Evolutionary conservation across 768 basidiomycete genomes (phyloP).

Genomic region (Leucocoprinus birnbaumii): DNA sequence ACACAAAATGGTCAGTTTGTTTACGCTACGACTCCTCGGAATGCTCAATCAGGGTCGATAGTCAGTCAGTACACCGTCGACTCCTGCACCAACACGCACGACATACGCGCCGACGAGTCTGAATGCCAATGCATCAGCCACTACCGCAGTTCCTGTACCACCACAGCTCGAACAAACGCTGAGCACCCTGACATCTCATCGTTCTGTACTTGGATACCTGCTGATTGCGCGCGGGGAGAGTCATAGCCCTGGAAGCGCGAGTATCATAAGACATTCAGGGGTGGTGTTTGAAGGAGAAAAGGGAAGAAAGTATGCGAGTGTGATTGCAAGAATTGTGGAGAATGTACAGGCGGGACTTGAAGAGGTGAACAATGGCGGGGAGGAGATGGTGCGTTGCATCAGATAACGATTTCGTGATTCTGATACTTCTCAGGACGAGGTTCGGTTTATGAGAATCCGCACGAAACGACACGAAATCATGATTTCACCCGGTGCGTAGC

Average conservation of each 20-base stretch:
- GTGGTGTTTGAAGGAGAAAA: conserved; percentile 86
- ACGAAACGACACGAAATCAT: conserved; percentile 91
- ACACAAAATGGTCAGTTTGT: conserved; percentile 1
- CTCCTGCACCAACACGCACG: not conserved
- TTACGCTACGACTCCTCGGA: no score
- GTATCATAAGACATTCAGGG: conserved; percentile 83
- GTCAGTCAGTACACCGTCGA: not conserved
- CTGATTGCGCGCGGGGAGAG: conserved; percentile 61
- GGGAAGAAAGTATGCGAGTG: conserved; percentile 71
- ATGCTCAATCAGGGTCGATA: not conserved
- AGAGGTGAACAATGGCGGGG: conserved; percentile 58
- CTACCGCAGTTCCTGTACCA: conserved; percentile 35
- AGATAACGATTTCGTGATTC: not conserved
- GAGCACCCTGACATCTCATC: conserved; percentile 70
- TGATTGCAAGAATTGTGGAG: conserved; percentile 73
- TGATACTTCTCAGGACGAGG: conserved; percentile 61
- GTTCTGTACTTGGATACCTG: conserved; percentile 85
- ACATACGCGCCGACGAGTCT: no score
- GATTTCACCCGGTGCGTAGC: conserved; percentile 81
- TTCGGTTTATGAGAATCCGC: conserved; percentile 86
- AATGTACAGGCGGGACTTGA: conserved; percentile 76
- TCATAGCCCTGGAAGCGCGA: conserved; percentile 43
- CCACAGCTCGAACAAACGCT: conserved; percentile 86
- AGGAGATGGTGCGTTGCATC: conserved; percentile 48
- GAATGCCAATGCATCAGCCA: not conserved